Base-by-base conservation (phyloP, 371 early-diverging fungal species). In the Neoconidiobolus thromboides region DNA sequence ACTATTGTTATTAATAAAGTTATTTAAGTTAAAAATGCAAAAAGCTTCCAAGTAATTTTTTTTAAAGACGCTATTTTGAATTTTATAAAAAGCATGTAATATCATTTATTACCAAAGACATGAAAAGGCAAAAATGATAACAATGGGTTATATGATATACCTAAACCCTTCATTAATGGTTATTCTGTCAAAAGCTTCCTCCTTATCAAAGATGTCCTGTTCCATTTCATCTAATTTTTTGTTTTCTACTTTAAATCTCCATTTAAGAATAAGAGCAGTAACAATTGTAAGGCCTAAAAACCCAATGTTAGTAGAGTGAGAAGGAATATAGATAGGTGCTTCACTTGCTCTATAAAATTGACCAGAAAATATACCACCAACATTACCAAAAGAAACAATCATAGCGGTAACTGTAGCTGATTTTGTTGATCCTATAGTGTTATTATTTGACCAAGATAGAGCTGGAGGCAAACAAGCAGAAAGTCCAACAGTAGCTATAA, bases 401-500 rank as follows among this genome's bases (percentile, higher is more conserved):
- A 76, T 65, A 1, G 76, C 80, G 1, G 69, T 68, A 0, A 75
- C 78, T 12, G 73, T 73, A 55, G 73, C 77, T 36, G 78, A 68
- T 60, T 80, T 83, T 14, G 78, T 77, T 54, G 76, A 72, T 0
- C 79, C 80, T 59, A 76, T 76, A 44, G 77, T 70, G 37, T 78
- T 81, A 64, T 70, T 75, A 9, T 73, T 68, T 57, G 77, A 72
- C 69, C 66, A 68, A 0, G 67, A 63, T 2, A 58, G 52, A 43
- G 65, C n/a, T 14, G 65, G 47, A 6, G 63, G 43, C 0, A 61
- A 51, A 0, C 52, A 50, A 0, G 67, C 62, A 0, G 62, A 58
- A 44, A 63, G 61, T 0, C 69, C 69, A 2, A 58, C 48, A 1
- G 65, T 52, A 1, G 60, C 64, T 9, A 67, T 38, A 6, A 52